Percentiles rank a stretch among this genome's conserved stretches.
These are phyloP conservation scores for Salix purpurea DNA, from an alignment of 345 rosid species.

Conservation along the genomic window DNA sequence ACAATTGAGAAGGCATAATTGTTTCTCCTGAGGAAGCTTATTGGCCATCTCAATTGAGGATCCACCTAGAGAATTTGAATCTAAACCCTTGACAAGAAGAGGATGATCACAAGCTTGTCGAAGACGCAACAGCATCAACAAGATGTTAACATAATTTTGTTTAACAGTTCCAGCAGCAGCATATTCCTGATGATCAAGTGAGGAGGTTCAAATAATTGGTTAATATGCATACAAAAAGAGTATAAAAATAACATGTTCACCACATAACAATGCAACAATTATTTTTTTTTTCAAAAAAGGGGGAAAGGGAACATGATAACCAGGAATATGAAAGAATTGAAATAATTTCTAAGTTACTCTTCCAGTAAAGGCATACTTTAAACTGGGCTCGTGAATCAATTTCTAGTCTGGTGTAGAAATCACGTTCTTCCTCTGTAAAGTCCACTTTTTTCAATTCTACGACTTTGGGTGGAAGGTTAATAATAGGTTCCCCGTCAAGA, in stretches of 20 bases:
- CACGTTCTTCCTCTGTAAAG: slow-evolving; percentile 76
- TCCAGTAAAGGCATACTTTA: slow-evolving; percentile 43
- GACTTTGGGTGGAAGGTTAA: slow-evolving; percentile 70
- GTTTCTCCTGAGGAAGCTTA: slow-evolving; percentile 49
- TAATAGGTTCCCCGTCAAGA: slow-evolving; percentile 88
- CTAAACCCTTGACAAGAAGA: slow-evolving; percentile 76
- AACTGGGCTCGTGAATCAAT: slow-evolving; percentile 79
- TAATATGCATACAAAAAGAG: neutral
- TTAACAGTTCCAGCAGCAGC: slow-evolving; percentile 97
- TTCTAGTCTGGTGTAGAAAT: slow-evolving; percentile 78
- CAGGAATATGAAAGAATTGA: neutral
- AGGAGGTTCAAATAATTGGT: neutral
- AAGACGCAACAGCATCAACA: slow-evolving; percentile 96
- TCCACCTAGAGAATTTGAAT: slow-evolving; percentile 51
- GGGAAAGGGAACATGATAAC: neutral
- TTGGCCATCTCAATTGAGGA: slow-evolving; percentile 58
- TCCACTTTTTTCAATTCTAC: slow-evolving; percentile 78
- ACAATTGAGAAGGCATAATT: slow-evolving; percentile 38
- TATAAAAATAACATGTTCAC: neutral
- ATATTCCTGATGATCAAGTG: slow-evolving; percentile 61
- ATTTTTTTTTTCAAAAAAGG: neutral
- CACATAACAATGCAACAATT: neutral
- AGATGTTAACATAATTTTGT: slow-evolving; percentile 89
- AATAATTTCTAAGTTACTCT: neutral
- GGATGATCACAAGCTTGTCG: slow-evolving; percentile 99